Evolutionary conservation across 768 basidiomycete species (phyloP), one percentile per base, ranked within the genome.

Genomic region (Rhodotorula kratochvilovae): DNA sequence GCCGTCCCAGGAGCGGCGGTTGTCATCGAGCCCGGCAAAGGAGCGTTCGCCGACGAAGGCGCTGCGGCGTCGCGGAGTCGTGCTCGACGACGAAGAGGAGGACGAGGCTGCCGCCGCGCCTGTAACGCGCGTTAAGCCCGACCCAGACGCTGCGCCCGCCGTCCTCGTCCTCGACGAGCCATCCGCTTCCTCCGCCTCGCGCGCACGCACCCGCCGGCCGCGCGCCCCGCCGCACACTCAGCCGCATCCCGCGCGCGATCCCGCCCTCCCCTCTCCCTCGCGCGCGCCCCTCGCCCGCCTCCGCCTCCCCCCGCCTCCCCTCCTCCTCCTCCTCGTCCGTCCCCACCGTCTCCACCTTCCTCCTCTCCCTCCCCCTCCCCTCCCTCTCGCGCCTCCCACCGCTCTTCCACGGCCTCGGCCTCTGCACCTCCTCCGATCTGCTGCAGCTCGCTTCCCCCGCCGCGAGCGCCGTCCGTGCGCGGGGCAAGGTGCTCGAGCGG

Each of bases 321-420:
- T 39, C n/a, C 39, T 2, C 35, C 50, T 12, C 19, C 29, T 4
- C 19, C 51, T 57, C 43, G 56, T 29, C 45, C 16, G 16, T 25
- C 5, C 72, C 68, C 13, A 2, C 55, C 43, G 48, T 69, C 56
- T 42, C 66, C 3, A 7, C 51, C 36, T 74, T 74, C 54, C 61
- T 74, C 45, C 11, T 33, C 45, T 61, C 69, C 17, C 70, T 74
- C 60, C 60, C 67, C 2, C 55, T 68, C 33, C 73, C 73, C 16
- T 42, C 61, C 16, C 63, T 74, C 39, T 10, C 63, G n/a, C 69
- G 66, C 43, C 70, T 74, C 15, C 21, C 27, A 7, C 63, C 66
- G 0, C 17, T 23, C n/a, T 66, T 74, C 36, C 58, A 50, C 31
- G 31, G 29, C 17, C 51, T 70, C 25, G 73, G 73, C 12, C 43